Evolutionary conservation across 192 early-diverging fungal genomes (phyloP).

Genomic region (Coemansia sp.): DNA sequence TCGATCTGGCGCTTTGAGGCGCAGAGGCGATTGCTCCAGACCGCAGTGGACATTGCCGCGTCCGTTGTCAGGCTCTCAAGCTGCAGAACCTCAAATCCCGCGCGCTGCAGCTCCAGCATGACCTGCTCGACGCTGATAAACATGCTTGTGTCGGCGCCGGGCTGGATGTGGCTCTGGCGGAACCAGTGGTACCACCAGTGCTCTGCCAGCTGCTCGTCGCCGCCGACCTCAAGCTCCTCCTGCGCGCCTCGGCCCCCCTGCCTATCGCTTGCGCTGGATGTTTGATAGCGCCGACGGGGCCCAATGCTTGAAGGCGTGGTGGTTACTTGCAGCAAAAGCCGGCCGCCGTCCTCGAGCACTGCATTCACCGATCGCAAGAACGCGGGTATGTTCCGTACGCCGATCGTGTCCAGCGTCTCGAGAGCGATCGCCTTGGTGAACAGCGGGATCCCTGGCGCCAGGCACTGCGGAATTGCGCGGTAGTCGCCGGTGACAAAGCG

Average conservation of each 20-base stretch:
- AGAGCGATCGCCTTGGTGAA: conserved; percentile 45
- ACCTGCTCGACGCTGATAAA: conserved; percentile 34
- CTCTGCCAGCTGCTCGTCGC: conserved; percentile 37
- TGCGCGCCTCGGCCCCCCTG: not conserved
- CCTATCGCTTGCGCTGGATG: too few relatives aligned
- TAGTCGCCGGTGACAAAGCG: conserved; percentile 43
- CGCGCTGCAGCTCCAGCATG: conserved; percentile 38
- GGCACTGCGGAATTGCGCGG: conserved; percentile 26
- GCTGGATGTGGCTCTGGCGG: conserved; percentile 37
- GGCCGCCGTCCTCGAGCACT: conserved; percentile 19
- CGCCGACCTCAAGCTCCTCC: not conserved
- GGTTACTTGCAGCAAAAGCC: conserved; percentile 35
- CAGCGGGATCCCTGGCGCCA: conserved; percentile 29
- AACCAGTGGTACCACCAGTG: conserved; percentile 52
- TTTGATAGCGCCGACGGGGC: conserved; percentile 1
- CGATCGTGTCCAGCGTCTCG: conserved; percentile 36
- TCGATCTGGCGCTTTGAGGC: conserved; percentile 44
- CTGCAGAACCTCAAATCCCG: conserved; percentile 43
- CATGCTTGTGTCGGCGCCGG: conserved; percentile 43
- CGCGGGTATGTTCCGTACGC: conserved; percentile 19
- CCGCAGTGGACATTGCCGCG: conserved; percentile 30
- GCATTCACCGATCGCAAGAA: conserved; percentile 27
- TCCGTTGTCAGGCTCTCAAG: conserved; percentile 46
- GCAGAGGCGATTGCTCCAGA: conserved; percentile 36
- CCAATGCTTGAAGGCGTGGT: conserved; percentile 43